Conservation (phyloP, 2,329 filamentous ascomycete genomes). For the Stemphylium vesicarium region DNA sequence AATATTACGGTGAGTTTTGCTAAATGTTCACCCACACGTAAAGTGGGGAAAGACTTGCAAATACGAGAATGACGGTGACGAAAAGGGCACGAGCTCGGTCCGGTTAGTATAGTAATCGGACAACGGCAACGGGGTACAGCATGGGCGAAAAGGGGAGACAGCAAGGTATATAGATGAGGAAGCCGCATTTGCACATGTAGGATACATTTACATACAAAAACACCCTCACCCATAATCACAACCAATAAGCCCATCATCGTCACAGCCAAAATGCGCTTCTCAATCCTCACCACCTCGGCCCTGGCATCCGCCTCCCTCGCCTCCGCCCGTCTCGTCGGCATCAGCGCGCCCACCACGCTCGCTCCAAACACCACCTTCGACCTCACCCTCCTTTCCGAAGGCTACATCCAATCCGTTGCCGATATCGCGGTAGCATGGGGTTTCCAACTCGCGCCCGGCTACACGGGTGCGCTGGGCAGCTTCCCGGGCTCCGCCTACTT, state of each 20-base stretch:
- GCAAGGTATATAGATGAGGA: not conserved
- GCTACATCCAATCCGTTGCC: constrained; percentile 55
- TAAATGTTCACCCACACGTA: not conserved
- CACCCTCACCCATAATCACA: not conserved
- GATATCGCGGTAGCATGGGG: constrained; percentile 57
- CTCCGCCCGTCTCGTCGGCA: constrained; percentile 53
- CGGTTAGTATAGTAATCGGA: too few species aligned
- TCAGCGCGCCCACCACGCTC: constrained; percentile 53
- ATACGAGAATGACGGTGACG: too few species aligned
- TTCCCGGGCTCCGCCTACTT: constrained; percentile 43
- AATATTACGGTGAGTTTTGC: too few species aligned
- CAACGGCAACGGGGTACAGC: too few species aligned
- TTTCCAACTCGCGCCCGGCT: constrained; percentile 30
- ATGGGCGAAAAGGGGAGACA: too few species aligned
- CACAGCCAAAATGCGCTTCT: constrained; percentile 23
- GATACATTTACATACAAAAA: too few species aligned
- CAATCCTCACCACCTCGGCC: constrained; percentile 20
- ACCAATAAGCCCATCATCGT: not conserved
- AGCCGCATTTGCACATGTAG: too few species aligned
- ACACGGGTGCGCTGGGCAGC: constrained; percentile 38
- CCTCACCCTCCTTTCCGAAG: constrained; percentile 49
- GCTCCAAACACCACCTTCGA: constrained; percentile 48
- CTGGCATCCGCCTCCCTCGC: constrained; percentile 26
- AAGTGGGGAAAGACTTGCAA: too few species aligned
- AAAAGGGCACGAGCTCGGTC: too few species aligned